phyloP scores from a whole-genome alignment of 352 stramenopile species.

The Lagenidium sp. region DNA sequence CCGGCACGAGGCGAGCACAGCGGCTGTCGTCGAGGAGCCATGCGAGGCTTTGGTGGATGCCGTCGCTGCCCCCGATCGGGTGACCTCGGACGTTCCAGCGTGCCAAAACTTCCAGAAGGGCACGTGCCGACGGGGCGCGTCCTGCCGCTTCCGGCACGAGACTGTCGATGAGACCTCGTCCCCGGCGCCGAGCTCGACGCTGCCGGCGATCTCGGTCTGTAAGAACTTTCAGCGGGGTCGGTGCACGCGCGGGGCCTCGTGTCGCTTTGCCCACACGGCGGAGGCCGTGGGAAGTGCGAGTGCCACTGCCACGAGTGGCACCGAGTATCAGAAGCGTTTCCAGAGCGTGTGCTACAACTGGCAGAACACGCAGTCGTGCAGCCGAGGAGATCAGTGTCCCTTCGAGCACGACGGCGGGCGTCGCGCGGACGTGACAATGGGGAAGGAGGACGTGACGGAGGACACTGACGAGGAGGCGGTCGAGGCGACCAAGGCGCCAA shows the following conservation, averaged over 20 bases:
- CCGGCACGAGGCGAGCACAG: background rate
- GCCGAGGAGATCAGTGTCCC: conserved; percentile 16
- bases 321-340: conserved; percentile 27
- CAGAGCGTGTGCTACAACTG: conserved; percentile 30
- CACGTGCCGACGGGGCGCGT: conserved; percentile 10
- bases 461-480: conserved; percentile 6
- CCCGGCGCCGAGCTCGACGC: background rate
- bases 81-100: conserved; percentile 1
- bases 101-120: conserved; percentile 11
- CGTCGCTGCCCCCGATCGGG: too few relatives aligned
- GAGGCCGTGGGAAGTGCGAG: background rate
- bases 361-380: conserved; percentile 18
- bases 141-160: conserved; percentile 7
- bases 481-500: background rate
- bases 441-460: background rate
- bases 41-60: background rate
- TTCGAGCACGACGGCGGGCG: conserved; percentile 17
- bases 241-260: conserved; percentile 15
- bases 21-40: background rate
- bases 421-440: background rate
- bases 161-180: background rate
- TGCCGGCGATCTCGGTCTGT: conserved; percentile 17
- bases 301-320: conserved; percentile 8
- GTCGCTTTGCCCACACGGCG: conserved; percentile 18
- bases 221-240: conserved; percentile 17